Base-by-base conservation (phyloP, 2,329 filamentous ascomycete genomes). In the Hypoxylon sp. region DNA sequence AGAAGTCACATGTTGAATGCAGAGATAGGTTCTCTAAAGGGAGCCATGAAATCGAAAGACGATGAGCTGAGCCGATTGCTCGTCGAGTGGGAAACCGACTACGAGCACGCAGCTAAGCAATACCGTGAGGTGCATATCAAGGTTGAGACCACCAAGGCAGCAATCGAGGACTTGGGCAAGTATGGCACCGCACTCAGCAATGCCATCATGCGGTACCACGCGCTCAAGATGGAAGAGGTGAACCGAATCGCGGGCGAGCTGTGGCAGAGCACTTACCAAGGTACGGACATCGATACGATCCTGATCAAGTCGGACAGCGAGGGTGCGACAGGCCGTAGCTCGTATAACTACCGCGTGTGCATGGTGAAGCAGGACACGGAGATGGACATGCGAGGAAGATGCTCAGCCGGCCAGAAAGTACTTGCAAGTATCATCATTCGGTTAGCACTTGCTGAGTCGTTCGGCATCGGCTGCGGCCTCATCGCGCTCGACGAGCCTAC, bases 311-410 rank as follows among this genome's bases (percentile, higher is more conserved):
- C 94, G 17, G 95, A 98, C 80, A 91, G 90, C 74, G 96, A 98
- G 78, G 89, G 87, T 50, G 85, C 85, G 43, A 80, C 89, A 62
- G 90, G 89, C 57, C 94, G 93, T 75, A 90, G 93, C 75, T 92
- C 86, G 68, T 98, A 98, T 86, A 98, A 99, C 81, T 99, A 99
- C 84, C 93, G 96, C 50, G 91, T 99, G 5, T 94, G 93, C 80
- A 99, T 99, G 96, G 90, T 97, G 73, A 99, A 99, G 83, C 91
- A 95, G 78, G 94, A 97, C 76, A 93, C 92, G 0, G 96, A 99
- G 80, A 97, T 99, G 94, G 96, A 99, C 82, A 99, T 99, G 96
- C 93, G 96, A 69, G 97, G 96, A 1, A 93, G 96, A 60, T 99
- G 96, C 85, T 97, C 93, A 72, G 96, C 96, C 0, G 96, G 96